Conservation (phyloP, 257 asterid species). For the Marsdenia floribunda region DNA sequence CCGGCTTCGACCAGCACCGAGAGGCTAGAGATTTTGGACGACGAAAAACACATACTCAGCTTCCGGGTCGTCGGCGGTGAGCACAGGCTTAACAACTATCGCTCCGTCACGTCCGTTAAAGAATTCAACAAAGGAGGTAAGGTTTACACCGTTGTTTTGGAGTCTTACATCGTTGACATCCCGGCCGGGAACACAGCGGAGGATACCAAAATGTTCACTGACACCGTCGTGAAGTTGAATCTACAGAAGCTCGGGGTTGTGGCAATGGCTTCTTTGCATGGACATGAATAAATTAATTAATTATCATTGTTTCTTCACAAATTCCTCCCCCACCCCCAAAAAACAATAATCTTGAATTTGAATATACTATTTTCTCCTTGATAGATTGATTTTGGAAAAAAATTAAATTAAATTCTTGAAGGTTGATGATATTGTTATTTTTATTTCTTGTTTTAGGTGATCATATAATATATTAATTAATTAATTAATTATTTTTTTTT, state of each 20-base stretch:
- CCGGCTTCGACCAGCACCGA: conserved; percentile 94
- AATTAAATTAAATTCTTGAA: background rate
- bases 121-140: conserved; percentile 34
- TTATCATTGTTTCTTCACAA: too few species aligned
- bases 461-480: background rate
- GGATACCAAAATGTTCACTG: conserved; percentile 80
- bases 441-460: background rate
- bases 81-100: conserved; percentile 68
- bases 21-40: conserved; percentile 80
- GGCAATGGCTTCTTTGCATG: conserved; percentile 55
- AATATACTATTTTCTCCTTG: background rate
- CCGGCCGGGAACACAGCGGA: conserved; percentile 89
- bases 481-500: background rate
- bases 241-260: conserved; percentile 75
- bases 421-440: background rate
- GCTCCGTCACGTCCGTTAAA: conserved; percentile 71
- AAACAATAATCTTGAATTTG: background rate
- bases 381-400: background rate
- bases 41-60: conserved; percentile 53
- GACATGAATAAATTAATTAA: conserved; percentile 20
- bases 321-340: too few species aligned
- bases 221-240: conserved; percentile 77
- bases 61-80: conserved; percentile 91
- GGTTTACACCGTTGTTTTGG: conserved; percentile 57
- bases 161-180: conserved; percentile 79